Base-by-base conservation (phyloP, 2,329 filamentous ascomycete genomes). In the Pyrenochaeta sp. region DNA sequence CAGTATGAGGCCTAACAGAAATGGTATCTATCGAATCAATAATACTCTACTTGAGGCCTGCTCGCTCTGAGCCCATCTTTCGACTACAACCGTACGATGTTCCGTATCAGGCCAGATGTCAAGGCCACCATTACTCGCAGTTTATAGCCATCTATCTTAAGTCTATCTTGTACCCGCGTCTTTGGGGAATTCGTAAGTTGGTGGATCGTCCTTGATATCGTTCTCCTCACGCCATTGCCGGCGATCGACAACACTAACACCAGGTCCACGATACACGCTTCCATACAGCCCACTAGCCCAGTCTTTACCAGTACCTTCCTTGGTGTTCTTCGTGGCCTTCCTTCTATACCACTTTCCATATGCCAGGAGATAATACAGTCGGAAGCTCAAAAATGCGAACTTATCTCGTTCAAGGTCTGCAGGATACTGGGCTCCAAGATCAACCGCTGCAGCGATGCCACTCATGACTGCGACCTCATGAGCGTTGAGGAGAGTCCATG, bases 391-490 rank as follows among this genome's bases (percentile, higher is more conserved):
- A 41, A 86, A 75, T 0, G 84, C 81, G 58, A 84, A 87, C 39
- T 72, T 74, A 48, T 86, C 83, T n/a, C 81, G 67, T 67, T 86
- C 83, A 2, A 87, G 60, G 55, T 86, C 83, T 47, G 80, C 81
- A 2, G 75, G 74, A 56, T 89, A 89, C 2, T 77, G 73, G 0
- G 86, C 87, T 0, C 87, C 87, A 0, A 89, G 72, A 32, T 83
- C 80, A 40, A 87, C 87, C 0, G 86, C 87, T 2, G 86, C 87
- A 3, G 85, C 83, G 34, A 89, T 87, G 0, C 87, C 86, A 41
- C 81, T 84, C 35, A 90, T 84, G 43, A 85, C 84, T 1, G 87
- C 87, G 7, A 88, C 76, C 60, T 90, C 87, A 55, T 90, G 83
- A 57, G 84, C 83, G 51, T 86, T 86, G 45, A 88, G 81, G 43